Conservation (phyloP, 306 rosid genomes). For the Astragalus glycyphyllos region DNA sequence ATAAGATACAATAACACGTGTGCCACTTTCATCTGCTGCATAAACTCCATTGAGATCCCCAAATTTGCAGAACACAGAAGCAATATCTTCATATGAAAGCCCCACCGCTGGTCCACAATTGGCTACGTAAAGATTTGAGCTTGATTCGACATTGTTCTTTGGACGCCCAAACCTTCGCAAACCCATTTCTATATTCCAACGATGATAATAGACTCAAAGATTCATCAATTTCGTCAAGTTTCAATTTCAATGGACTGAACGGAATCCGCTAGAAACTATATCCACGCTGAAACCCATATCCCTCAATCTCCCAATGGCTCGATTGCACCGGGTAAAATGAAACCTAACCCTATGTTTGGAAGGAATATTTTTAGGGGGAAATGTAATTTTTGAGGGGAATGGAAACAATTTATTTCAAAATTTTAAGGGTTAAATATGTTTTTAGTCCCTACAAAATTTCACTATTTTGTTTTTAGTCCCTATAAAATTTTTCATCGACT, state of each 20-base stretch:
- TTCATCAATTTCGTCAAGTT: constrained; percentile 9
- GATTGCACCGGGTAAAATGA: too few relatives aligned
- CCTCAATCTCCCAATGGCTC: too few relatives aligned
- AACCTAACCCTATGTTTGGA: too few relatives aligned
- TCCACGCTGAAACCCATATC: too few relatives aligned
- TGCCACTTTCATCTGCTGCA: constrained; percentile 84
- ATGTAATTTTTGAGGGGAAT: too few relatives aligned
- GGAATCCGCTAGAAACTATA: too few relatives aligned
- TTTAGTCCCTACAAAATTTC: too few relatives aligned
- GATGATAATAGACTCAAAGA: constrained; percentile 15
- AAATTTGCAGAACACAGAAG: constrained; percentile 60
- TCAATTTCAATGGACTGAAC: not conserved
- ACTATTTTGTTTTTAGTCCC: too few relatives aligned
- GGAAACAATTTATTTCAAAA: too few relatives aligned
- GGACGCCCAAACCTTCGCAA: constrained; percentile 73
- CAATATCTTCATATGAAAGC: constrained; percentile 55
- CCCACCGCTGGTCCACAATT: constrained; percentile 89
- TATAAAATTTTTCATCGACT: too few relatives aligned
- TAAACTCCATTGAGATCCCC: constrained; percentile 71
- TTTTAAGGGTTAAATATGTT: too few relatives aligned
- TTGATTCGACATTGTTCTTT: constrained; percentile 47
- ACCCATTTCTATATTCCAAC: constrained; percentile 43
- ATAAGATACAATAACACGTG: constrained; percentile 77
- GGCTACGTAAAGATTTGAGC: constrained; percentile 79
- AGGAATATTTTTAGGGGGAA: too few relatives aligned